Percentiles rank a stretch among this genome's conserved stretches.
phyloP scores from a whole-genome alignment of 2,329 filamentous ascomycete genomes.

The Biscogniauxia sp. region DNA sequence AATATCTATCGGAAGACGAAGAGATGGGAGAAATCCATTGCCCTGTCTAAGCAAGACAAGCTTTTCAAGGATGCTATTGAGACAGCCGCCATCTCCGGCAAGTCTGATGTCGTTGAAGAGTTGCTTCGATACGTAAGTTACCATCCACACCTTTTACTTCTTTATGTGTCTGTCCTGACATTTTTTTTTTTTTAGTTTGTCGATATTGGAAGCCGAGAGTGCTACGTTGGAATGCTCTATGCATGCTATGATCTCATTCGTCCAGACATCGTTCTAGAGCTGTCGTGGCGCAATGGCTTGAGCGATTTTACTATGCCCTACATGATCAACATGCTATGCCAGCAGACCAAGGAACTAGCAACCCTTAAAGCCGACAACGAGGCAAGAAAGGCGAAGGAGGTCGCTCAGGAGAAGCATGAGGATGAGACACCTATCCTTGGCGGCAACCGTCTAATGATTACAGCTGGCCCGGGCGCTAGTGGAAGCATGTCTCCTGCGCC shows the following conservation, averaged over 20 bases:
- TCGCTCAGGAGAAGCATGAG: conserved; percentile 75
- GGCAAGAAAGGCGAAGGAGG: conserved; percentile 77
- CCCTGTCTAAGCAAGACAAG: conserved; percentile 97
- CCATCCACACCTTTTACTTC: neutral
- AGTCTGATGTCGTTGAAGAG: conserved; percentile 91
- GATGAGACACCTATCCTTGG: conserved; percentile 93
- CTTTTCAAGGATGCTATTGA: conserved; percentile 99
- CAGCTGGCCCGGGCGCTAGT: conserved; percentile 70
- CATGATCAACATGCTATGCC: conserved; percentile 97
- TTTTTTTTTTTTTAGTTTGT: conserved; percentile 67
- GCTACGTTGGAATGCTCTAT: conserved; percentile 99
- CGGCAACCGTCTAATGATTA: conserved; percentile 88
- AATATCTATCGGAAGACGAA: conserved; percentile 99
- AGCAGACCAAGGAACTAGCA: conserved; percentile 85
- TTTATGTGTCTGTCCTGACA: conserved; percentile 31
- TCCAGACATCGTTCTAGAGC: conserved; percentile 87
- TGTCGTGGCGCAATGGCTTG: conserved; percentile 94
- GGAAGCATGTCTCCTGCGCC: conserved; percentile 61
- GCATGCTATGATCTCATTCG: conserved; percentile 97
- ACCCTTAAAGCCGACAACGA: conserved; percentile 93
- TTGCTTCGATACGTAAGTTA: conserved; percentile 90
- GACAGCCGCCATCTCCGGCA: conserved; percentile 88
- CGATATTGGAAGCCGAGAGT: conserved; percentile 97
- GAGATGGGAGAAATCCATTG: conserved; percentile 98
- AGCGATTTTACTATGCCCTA: conserved; percentile 99